phyloP scores from a whole-genome alignment of 768 basidiomycete genomes.

The Agrocybe praecox region DNA sequence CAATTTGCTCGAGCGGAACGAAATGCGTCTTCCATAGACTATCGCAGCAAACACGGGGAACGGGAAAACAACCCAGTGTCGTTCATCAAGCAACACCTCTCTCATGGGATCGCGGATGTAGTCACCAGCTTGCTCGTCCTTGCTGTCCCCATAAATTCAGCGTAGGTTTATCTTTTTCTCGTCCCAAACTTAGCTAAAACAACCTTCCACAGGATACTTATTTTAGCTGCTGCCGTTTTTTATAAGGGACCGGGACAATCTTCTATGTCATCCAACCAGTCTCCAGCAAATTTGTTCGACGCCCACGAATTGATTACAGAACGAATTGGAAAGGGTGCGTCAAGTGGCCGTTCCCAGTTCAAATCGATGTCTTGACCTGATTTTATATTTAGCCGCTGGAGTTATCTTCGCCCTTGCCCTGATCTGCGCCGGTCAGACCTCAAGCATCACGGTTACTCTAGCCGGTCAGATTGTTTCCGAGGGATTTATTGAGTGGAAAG shows the following conservation, averaged over 20 bases:
- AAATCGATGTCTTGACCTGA: not conserved
- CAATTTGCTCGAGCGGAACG: constrained; percentile 33
- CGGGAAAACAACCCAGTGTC: constrained; percentile 46
- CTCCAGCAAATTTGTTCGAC: constrained; percentile 70
- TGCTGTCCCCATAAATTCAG: constrained; percentile 77
- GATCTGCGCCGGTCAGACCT: constrained; percentile 75
- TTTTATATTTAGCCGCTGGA: constrained; percentile 50
- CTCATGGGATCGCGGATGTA: constrained; percentile 59
- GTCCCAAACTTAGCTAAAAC: not conserved
- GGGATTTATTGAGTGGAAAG: constrained; percentile 77
- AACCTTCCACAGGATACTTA: constrained; percentile 53
- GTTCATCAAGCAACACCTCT: constrained; percentile 57
- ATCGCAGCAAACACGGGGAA: constrained; percentile 43
- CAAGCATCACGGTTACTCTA: constrained; percentile 76
- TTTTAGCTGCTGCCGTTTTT: constrained; percentile 74
- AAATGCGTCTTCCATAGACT: constrained; percentile 29
- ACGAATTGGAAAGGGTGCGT: constrained; percentile 59
- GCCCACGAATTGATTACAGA: constrained; percentile 62
- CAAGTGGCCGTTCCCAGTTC: not conserved
- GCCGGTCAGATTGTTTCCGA: constrained; percentile 82
- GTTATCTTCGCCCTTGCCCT: constrained; percentile 77
- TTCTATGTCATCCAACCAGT: constrained; percentile 15
- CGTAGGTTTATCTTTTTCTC: constrained; percentile 36
- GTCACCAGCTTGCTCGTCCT: constrained; percentile 61
- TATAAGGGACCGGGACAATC: constrained; percentile 39